Base-by-base conservation (phyloP, 2,329 filamentous ascomycete species). In the Phoma herbarum region DNA sequence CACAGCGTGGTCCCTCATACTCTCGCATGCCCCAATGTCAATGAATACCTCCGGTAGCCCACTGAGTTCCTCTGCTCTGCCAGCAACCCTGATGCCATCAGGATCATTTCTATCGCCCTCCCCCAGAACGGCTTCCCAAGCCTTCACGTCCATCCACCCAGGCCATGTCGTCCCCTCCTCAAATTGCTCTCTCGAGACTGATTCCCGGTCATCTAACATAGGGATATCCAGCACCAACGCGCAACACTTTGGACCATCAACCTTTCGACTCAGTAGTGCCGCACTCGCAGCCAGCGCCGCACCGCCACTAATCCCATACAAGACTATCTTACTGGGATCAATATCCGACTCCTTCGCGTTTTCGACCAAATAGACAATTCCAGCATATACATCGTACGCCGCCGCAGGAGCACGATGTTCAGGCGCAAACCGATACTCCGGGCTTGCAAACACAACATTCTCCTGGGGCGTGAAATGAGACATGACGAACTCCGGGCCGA, bases 191-290 rank as follows among this genome's bases (percentile, higher is more conserved):
- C 18, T 25, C 12, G 39, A 25, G 6, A 43, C 41, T 10, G 41
- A 26, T 7, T 35, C 7, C 75, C 54, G 67, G 59, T 83, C 79
- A 63, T 84, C 81, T 12, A 84, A 68, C 81, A 83, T 83, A 3
- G 80, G 81, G 47, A 79, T 79, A 44, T 80, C 70, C 11, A 83
- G 74, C 43, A 83, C 73, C 67, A 82, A 77, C 68, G 76, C 79
- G 39, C 67, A 76, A 53, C 77, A 62, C 37, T 63, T 69, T 53
- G 66, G 78, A 42, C 57, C 64, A 5, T 67, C 54, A 11, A 39
- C 63, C 48, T 80, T 76, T 20, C 78, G 67, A 8, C 78, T 78
- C 59, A 79, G 69, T 45, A 82, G 64, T 1, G 75, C 72, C 29
- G 78, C 64, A 7, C 69, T 73, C 0, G 80, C 77, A 0, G 79